phyloP scores from a whole-genome alignment of 306 rosid genomes.

The Oxytropis ochrocephala region DNA sequence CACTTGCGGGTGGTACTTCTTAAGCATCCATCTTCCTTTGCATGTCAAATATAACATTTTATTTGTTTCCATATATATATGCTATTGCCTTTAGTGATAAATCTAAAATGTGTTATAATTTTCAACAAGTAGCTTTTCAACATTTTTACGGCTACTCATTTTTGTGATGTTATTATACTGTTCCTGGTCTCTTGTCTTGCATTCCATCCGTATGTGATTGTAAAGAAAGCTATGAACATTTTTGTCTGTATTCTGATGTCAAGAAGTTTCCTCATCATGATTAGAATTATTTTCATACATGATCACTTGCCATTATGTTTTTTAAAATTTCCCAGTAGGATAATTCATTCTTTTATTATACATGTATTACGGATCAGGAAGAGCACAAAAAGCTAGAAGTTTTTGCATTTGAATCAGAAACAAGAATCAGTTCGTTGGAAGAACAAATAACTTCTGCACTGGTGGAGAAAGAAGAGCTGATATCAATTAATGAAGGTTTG shows the following conservation, averaged over 20 bases:
- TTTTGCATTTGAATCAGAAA: constrained; percentile 62
- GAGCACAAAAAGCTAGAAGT: constrained; percentile 66
- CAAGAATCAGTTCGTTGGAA: constrained; percentile 57
- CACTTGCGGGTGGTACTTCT: neutral
- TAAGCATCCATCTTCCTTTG: neutral
- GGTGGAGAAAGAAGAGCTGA: constrained; percentile 54
- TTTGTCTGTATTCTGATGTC: neutral
- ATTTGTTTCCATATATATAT: neutral
- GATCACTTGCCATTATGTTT: neutral
- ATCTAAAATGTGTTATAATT: neutral
- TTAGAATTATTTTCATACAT: neutral
- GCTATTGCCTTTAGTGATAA: neutral
- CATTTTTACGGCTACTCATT: neutral
- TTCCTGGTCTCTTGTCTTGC: neutral
- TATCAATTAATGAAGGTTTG: constrained; percentile 50
- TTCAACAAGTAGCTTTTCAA: neutral
- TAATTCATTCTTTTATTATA: neutral
- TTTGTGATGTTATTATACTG: neutral
- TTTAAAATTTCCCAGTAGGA: neutral
- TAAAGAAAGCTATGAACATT: neutral
- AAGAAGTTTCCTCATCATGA: neutral
- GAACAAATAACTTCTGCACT: constrained; percentile 41
- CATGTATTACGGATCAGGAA: constrained; percentile 44
- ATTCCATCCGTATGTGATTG: neutral
- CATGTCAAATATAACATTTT: neutral